Conservation (phyloP, 805 yeast species). For the Brettanomyces naardenensis region DNA sequence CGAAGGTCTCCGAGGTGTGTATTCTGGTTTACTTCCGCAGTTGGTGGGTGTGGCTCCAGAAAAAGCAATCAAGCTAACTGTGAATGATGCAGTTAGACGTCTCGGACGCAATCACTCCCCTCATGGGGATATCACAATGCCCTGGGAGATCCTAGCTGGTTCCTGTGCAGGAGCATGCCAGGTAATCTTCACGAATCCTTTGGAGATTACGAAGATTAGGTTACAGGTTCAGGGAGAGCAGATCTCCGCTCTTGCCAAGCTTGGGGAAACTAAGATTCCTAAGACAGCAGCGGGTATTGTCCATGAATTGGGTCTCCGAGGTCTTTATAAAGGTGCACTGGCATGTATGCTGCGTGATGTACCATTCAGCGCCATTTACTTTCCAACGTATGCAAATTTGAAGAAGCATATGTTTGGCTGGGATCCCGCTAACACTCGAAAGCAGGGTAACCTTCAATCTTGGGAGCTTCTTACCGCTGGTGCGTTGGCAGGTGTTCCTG, state of each 20-base stretch:
- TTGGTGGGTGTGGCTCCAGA: constrained; percentile 97
- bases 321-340: constrained; percentile 83
- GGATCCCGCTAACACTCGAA: constrained; percentile 61
- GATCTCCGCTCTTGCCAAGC: constrained; percentile 30
- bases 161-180: constrained; percentile 95
- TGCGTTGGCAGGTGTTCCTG: constrained; percentile 96
- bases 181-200: constrained; percentile 91
- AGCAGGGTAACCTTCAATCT: constrained; percentile 55
- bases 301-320: constrained; percentile 69
- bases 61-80: constrained; percentile 92
- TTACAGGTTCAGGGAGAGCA: constrained; percentile 86
- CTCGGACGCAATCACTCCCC: constrained; percentile 47
- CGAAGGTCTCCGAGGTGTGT: constrained; percentile 82
- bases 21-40: constrained; percentile 91
- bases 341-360: constrained; percentile 94
- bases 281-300: constrained; percentile 66
- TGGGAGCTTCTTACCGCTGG: constrained; percentile 85
- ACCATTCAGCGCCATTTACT: constrained; percentile 93
- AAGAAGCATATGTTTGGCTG: constrained; percentile 75
- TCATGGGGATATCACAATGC: constrained; percentile 40
- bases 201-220: constrained; percentile 92
- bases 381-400: constrained; percentile 93
- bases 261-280: constrained; percentile 23
- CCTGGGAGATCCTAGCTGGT: constrained; percentile 80
- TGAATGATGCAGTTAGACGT: constrained; percentile 80